phyloP scores from a whole-genome alignment of 306 rosid species.

The Glycine latifolia region DNA sequence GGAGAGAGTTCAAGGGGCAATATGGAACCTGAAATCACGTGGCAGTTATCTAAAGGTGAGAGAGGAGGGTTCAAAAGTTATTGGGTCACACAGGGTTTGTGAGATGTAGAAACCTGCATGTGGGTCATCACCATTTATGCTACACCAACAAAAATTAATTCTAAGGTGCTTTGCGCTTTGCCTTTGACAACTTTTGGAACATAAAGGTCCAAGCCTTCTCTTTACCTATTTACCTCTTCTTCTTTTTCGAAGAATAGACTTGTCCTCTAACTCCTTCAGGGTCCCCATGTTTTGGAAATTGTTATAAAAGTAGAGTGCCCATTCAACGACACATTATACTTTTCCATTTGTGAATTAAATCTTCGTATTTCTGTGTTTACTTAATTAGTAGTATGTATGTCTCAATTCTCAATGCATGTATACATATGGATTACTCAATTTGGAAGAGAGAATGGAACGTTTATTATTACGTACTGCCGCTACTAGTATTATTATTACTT shows the following conservation, averaged over 20 bases:
- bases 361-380: neutral
- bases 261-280: conserved; percentile 36
- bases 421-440: neutral
- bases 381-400: neutral
- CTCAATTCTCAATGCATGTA: neutral
- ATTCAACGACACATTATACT: neutral
- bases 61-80: conserved; percentile 44
- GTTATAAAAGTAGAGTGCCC: neutral
- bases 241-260: conserved; percentile 34
- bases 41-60: conserved; percentile 58
- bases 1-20: conserved; percentile 42
- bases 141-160: conserved; percentile 41
- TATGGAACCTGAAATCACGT: conserved; percentile 54
- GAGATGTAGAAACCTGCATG: conserved; percentile 39
- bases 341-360: neutral
- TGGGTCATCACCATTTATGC: conserved; percentile 54
- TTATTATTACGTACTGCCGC: no score
- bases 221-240: conserved; percentile 38
- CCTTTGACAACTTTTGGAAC: conserved; percentile 38
- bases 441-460: neutral
- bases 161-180: conserved; percentile 44
- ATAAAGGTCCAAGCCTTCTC: conserved; percentile 31
- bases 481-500: neutral
- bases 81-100: conserved; percentile 40
- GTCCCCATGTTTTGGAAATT: conserved; percentile 32